A percentile compares a stretch with the other conserved stretches of the same genome.
Conservation (phyloP, 148 eudicot genomes). For the Suaeda aralocaspica region DNA sequence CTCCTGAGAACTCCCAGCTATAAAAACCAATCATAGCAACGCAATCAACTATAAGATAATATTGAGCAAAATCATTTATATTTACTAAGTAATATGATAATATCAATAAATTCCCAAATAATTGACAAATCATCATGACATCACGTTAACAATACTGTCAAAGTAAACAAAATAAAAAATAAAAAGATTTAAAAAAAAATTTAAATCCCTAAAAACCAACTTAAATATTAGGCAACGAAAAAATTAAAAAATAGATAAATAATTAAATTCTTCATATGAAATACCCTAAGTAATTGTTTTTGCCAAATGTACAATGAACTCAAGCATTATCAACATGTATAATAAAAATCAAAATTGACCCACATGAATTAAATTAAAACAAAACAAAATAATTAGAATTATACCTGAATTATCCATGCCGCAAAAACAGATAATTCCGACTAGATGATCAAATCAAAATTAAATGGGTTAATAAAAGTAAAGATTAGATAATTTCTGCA, state of each 20-base stretch:
- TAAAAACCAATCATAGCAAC: constrained; percentile 1
- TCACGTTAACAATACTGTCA: no score
- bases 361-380: neutral
- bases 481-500: no score
- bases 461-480: neutral
- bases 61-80: neutral
- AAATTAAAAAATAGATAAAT: neutral
- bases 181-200: no score
- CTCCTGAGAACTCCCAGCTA: constrained; percentile 51
- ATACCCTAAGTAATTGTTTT: neutral
- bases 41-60: neutral
- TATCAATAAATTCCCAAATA: neutral
- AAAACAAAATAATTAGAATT: neutral
- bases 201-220: no score
- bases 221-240: neutral
- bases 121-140: no score
- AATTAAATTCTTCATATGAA: no score
- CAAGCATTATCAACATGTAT: neutral
- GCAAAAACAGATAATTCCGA: neutral
- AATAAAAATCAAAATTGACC: neutral
- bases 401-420: constrained; percentile 19
- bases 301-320: neutral
- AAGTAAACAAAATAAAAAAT: no score
- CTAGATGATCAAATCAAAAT: neutral
- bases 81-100: neutral